Evolutionary conservation across 192 early-diverging fungal genomes (phyloP).

Genomic region (Cladochytrium replicatum): DNA sequence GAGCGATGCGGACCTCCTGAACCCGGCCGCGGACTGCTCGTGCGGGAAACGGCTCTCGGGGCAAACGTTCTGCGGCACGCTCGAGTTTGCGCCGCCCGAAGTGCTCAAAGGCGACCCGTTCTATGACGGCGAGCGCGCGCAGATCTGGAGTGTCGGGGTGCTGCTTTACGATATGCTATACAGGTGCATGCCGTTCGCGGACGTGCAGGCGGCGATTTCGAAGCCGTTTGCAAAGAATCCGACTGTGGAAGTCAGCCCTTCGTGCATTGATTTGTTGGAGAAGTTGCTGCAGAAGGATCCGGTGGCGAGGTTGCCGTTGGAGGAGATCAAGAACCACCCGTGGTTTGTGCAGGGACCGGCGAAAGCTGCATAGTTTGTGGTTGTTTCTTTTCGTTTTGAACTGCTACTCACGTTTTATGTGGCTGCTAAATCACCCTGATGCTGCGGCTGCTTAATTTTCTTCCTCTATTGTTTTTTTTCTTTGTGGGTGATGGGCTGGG

Average conservation of each 20-base stretch:
- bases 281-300: conserved; percentile 52
- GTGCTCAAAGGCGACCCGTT: conserved; percentile 46
- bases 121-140: conserved; percentile 34
- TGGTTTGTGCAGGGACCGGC: too few relatives aligned
- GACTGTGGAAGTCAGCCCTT: conserved; percentile 28
- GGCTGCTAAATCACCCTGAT: too few relatives aligned
- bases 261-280: conserved; percentile 45
- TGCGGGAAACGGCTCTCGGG: conserved; percentile 7
- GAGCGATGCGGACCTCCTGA: conserved; percentile 9
- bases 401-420: too few relatives aligned
- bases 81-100: conserved; percentile 61
- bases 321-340: conserved; percentile 46
- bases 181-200: conserved; percentile 50
- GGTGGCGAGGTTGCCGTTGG: conserved; percentile 40
- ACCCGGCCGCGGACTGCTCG: conserved; percentile 28
- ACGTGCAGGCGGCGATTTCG: conserved; percentile 39
- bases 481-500: too few relatives aligned
- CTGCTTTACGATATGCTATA: conserved; percentile 57
- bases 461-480: too few relatives aligned
- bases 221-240: conserved; percentile 30
- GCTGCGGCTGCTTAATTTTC: too few relatives aligned
- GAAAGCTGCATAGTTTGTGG: too few relatives aligned
- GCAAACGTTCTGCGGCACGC: conserved; percentile 45
- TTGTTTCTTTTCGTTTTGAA: too few relatives aligned
- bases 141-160: conserved; percentile 62